Conservation (phyloP, 305 asterid genomes). For the Withania somnifera region DNA sequence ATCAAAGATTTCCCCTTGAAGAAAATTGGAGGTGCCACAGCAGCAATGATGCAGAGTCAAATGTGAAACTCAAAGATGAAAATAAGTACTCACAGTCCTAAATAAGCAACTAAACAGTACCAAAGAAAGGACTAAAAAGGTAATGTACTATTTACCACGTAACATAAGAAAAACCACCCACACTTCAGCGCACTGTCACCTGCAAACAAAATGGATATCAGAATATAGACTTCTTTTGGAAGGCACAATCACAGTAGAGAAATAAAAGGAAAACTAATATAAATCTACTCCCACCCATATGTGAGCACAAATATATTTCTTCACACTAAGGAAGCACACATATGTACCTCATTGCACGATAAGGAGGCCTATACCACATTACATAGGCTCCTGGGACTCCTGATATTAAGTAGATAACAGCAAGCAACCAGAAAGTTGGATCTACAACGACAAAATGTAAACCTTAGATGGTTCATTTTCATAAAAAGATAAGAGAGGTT, state of each 20-base stretch:
- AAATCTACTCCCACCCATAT: neutral
- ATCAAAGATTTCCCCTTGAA: constrained; percentile 82
- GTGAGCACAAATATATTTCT: neutral
- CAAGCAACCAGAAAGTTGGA: constrained; percentile 34
- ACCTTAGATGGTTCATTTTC: constrained; percentile 11
- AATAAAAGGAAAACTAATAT: neutral
- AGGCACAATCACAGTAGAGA: neutral
- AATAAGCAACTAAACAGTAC: neutral
- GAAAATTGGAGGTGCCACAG: constrained; percentile 85
- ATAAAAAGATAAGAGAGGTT: neutral
- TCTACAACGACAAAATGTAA: constrained; percentile 10
- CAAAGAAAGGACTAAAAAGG: neutral
- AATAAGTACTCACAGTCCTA: neutral
- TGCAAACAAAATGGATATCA: constrained; percentile 18
- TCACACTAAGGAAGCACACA: neutral
- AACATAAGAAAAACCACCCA: constrained; percentile 75
- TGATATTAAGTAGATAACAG: constrained; percentile 33
- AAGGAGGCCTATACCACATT: constrained; percentile 37
- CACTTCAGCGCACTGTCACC: constrained; percentile 83
- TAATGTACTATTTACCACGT: constrained; percentile 22
- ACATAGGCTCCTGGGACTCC: constrained; percentile 42
- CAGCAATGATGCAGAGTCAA: constrained; percentile 67
- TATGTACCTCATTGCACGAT: constrained; percentile 31
- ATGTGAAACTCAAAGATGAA: constrained; percentile 55
- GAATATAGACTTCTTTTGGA: neutral